Base-by-base conservation (phyloP, 1,139 yeast species). In the Schwanniomyces etchellsii region DNA sequence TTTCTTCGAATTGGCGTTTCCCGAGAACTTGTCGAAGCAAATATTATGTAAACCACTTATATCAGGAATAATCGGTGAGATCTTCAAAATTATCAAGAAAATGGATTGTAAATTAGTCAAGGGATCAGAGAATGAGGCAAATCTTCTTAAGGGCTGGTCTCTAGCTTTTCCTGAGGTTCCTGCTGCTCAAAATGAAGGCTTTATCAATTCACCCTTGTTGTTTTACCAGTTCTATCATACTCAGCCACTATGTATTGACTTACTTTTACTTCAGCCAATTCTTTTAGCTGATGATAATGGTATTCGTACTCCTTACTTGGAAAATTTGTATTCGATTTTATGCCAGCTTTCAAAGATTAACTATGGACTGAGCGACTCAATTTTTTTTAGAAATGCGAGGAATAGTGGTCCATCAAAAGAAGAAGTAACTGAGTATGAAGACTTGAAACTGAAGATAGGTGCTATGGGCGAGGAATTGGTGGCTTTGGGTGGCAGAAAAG, bases 301-400 rank as follows among this genome's bases (percentile, higher is more conserved):
- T 28, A 78, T 86, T 33, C 80, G 84, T 50, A 84, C 96, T 1
- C 96, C 96, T 3, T 88, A 88, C 51, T 67, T 88, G 54, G 96
- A 88, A 56, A 84, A 85, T 46, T 61, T 85, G 36, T 88, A 85
- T 52, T 86, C 95, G 3, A 73, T 81, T 36, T 64, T 84, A 66
- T 78, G 85, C 42, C 94, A 83, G 50, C 70, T 68, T 35, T 68
- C 67, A 34, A 74, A 69, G 40, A 52, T 78, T 29, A 81, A 77
- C 46, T 40, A 41, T 6, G 46, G 43, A 9, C 31, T 35, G 7
- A 30, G 38, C 5, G 38, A 48, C n/a, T 56, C 67, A 10, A 37
- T 62, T 2, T 64, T 66, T 34, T 66, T 66, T 42, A 42, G 45
- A 21, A 28, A 14, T 3, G 26, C 27, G 20, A 30, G 28, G 10